Conservation (phyloP, 2,329 filamentous ascomycete genomes). For the Dothistroma pini region DNA sequence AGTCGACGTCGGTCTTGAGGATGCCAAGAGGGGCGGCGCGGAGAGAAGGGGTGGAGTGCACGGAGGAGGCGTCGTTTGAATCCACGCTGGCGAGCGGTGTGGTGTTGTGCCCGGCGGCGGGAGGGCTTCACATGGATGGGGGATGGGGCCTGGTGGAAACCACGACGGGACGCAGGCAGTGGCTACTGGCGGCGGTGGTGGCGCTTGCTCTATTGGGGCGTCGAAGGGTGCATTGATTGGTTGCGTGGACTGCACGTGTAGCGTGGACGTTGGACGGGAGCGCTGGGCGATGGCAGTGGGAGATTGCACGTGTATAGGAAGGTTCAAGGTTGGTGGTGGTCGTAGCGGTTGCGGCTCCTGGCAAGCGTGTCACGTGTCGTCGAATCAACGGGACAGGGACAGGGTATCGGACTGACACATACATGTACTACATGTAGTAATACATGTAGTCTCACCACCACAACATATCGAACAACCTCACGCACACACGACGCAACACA, state of each 20-base stretch:
- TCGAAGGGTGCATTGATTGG: no score
- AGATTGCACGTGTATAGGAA: background rate
- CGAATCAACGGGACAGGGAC: no score
- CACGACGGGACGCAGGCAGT: no score
- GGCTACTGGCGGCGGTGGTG: background rate
- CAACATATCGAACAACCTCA: no score
- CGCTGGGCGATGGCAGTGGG: background rate
- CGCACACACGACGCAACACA: no score
- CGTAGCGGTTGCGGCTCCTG: no score
- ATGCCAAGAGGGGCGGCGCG: slow-evolving; percentile 24
- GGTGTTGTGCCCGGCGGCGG: background rate
- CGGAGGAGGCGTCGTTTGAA: slow-evolving; percentile 32
- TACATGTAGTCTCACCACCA: no score
- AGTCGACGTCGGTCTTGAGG: slow-evolving; percentile 31
- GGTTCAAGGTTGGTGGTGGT: no score
- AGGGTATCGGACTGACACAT: no score
- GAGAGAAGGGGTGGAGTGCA: slow-evolving; percentile 34
- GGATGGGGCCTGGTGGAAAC: background rate
- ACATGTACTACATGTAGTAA: no score
- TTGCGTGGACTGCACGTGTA: background rate
- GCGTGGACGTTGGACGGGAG: background rate
- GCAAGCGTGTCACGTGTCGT: no score
- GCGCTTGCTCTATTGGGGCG: background rate
- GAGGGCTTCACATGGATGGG: background rate
- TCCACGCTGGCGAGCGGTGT: slow-evolving; percentile 26